A percentile compares a stretch with the other conserved stretches of the same genome.
Conservation (phyloP, 345 rosid genomes). For the Clausena lansium region DNA sequence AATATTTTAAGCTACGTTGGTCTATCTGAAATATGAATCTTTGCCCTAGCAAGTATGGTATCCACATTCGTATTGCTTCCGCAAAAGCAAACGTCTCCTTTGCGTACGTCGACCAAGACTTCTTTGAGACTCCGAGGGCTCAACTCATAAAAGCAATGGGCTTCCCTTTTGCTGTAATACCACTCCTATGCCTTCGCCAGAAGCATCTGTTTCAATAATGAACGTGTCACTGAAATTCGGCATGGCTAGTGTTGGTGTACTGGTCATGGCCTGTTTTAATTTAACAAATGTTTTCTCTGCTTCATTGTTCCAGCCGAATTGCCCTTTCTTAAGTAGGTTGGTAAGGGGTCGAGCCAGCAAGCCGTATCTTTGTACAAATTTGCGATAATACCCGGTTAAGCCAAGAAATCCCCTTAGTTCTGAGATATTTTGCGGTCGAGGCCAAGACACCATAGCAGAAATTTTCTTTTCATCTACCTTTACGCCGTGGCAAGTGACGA, state of each 20-base stretch:
- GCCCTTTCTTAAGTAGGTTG: not conserved
- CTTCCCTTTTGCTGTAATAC: not conserved
- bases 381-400: not conserved
- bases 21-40: not conserved
- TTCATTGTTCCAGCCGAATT: not conserved
- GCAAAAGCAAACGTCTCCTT: not conserved
- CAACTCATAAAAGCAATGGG: not conserved
- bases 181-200: not conserved
- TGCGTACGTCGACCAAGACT: not conserved
- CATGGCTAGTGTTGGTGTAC: too few relatives aligned
- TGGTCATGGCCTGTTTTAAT: too few relatives aligned
- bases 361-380: not conserved
- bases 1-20: not conserved
- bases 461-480: not conserved
- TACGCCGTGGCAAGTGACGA: not conserved
- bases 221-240: not conserved
- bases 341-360: not conserved
- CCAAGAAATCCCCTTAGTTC: conserved; percentile 12
- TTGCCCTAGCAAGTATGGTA: too few relatives aligned
- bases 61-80: not conserved
- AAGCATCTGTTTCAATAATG: not conserved
- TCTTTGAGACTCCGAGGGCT: not conserved
- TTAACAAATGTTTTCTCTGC: not conserved
- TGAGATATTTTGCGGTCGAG: not conserved
- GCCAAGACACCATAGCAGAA: too few relatives aligned